Conservation (phyloP, 2,329 filamentous ascomycete genomes). For the Teratosphaeriaceae sp. region DNA sequence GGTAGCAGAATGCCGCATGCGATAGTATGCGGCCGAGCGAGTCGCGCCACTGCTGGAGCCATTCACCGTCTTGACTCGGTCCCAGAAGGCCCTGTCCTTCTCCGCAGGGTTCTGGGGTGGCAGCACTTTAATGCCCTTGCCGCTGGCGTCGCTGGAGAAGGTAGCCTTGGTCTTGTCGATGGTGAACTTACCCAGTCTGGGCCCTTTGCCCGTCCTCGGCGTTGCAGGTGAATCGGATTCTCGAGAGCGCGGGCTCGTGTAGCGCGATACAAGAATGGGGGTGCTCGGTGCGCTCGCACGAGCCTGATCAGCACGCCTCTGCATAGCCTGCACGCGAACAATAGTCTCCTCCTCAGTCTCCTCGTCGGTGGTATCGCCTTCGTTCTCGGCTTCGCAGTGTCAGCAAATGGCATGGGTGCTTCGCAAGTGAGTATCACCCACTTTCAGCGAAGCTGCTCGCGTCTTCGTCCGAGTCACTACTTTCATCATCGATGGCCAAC, state of each 20-base stretch:
- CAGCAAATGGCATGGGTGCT: slow-evolving; percentile 17
- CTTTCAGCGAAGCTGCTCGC: slow-evolving; percentile 9
- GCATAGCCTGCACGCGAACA: slow-evolving; percentile 16
- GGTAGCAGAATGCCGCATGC: slow-evolving; percentile 13
- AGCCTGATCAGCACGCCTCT: slow-evolving; percentile 13
- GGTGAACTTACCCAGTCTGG: slow-evolving; percentile 20
- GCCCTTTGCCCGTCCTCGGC: slow-evolving; percentile 13
- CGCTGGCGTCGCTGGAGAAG: slow-evolving; percentile 13
- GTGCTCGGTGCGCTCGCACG: slow-evolving; percentile 12
- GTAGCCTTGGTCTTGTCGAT: slow-evolving; percentile 20
- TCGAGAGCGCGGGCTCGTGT: background rate
- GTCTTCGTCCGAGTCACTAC: slow-evolving; percentile 21
- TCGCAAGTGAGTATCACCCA: background rate
- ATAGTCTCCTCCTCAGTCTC: slow-evolving; percentile 23
- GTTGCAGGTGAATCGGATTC: slow-evolving; percentile 6
- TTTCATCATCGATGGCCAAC: slow-evolving; percentile 24
- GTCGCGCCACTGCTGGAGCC: slow-evolving; percentile 26
- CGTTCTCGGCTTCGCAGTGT: slow-evolving; percentile 27
- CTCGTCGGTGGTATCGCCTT: slow-evolving; percentile 32
- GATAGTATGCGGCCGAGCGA: slow-evolving; percentile 19
- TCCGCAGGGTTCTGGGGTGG: slow-evolving; percentile 15
- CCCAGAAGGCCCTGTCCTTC: slow-evolving; percentile 26
- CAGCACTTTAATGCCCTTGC: slow-evolving; percentile 14
- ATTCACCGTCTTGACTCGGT: slow-evolving; percentile 21
- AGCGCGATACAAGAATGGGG: background rate